These are phyloP conservation scores for Anthoceros angustus DNA, from an alignment of 225 moss, liverwort and hornwort genomes.

Conservation along the genomic window DNA sequence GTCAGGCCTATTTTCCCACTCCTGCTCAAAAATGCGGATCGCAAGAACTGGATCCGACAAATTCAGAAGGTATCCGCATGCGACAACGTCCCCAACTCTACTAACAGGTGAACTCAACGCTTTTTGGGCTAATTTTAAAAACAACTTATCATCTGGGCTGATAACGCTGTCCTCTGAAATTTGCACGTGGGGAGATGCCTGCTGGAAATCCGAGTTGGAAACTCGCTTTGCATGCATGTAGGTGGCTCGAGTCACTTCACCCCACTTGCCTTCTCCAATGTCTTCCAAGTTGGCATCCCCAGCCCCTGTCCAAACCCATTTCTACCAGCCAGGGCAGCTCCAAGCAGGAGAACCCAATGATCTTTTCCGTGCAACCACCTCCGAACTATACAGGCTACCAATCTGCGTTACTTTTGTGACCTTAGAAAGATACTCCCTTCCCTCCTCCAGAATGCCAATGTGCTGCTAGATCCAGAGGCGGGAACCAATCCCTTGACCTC, in stretches of 20 bases:
- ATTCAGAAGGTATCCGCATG: too few species aligned
- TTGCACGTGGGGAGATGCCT: constrained; percentile 1
- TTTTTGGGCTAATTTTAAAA: constrained; percentile 26
- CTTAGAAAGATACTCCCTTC: constrained; percentile 20
- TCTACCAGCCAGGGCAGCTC: constrained; percentile 52
- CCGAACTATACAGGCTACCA: constrained; percentile 17
- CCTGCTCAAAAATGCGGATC: too few species aligned
- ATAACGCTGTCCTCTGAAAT: constrained; percentile 17
- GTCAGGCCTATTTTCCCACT: too few species aligned
- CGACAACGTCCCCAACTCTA: too few species aligned
- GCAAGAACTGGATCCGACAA: too few species aligned
- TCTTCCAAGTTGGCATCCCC: not conserved
- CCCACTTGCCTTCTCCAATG: constrained; percentile 7
- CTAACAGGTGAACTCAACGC: constrained; percentile 5
- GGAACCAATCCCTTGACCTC: not conserved
- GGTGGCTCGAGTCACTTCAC: constrained; percentile 10
- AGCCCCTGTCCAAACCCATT: constrained; percentile 15
- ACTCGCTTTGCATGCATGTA: constrained; percentile 14
- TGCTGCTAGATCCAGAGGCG: not conserved
- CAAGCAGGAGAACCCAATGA: constrained; percentile 25
- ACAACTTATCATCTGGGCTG: constrained; percentile 27
- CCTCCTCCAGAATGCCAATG: constrained; percentile 8
- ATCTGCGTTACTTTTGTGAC: constrained; percentile 13
- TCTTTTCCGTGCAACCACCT: constrained; percentile 23
- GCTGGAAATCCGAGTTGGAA: constrained; percentile 16